Evolutionary conservation across 192 early-diverging fungal species (phyloP).

Genomic region (Coemansia sp.): DNA sequence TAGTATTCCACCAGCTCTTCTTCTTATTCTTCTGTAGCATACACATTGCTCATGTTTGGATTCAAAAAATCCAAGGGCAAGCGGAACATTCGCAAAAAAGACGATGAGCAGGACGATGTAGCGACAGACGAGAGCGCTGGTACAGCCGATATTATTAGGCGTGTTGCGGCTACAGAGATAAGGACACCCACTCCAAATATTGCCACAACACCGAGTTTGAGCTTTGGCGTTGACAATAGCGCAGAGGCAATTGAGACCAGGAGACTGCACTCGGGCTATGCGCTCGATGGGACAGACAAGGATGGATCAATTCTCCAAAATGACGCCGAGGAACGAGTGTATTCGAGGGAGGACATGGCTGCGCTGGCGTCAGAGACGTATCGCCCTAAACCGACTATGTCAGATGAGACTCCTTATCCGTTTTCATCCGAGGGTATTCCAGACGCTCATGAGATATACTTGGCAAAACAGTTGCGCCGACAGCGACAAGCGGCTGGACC

Average conservation of each 20-base stretch:
- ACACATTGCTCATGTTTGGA: constrained; percentile 34
- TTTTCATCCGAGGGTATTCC: constrained; percentile 45
- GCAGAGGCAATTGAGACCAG: not conserved
- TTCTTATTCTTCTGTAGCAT: not conserved
- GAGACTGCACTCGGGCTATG: not conserved
- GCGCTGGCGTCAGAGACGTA: constrained; percentile 18
- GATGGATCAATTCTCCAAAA: not conserved
- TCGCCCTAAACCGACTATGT: not conserved
- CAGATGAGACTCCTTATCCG: constrained; percentile 25
- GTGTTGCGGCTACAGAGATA: constrained; percentile 14
- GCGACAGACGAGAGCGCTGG: constrained; percentile 7
- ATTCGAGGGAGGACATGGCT: constrained; percentile 19
- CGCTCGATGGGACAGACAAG: not conserved
- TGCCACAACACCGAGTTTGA: constrained; percentile 9
- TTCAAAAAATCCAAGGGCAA: constrained; percentile 48
- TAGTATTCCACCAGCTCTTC: no score
- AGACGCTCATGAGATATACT: constrained; percentile 44
- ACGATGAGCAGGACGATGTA: constrained; percentile 11
- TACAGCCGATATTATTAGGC: constrained; percentile 37
- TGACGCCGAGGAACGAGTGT: constrained; percentile 7
- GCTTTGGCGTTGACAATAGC: constrained; percentile 15
- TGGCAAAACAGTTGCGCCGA: constrained; percentile 50
- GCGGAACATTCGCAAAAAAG: constrained; percentile 45
- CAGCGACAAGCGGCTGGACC: constrained; percentile 34
- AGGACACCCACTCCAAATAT: not conserved